Evolutionary conservation across 2,329 filamentous ascomycete species (phyloP).

Genomic region (Curvularia sp.): DNA sequence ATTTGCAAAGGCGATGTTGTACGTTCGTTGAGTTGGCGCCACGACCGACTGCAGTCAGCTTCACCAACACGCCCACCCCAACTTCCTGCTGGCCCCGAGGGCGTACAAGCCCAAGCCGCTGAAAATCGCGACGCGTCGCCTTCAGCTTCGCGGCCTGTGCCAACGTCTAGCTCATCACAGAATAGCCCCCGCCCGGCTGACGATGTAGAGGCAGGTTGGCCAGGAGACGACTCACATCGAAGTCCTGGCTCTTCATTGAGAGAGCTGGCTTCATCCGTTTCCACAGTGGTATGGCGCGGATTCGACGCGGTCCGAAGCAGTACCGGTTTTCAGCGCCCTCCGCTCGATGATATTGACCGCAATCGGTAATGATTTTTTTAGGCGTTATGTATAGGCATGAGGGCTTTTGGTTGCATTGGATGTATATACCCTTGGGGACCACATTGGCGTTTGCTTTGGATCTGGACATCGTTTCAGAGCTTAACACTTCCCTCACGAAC

Average conservation of each 20-base stretch:
- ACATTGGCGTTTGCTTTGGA: constrained; percentile 21
- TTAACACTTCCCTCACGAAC: neutral
- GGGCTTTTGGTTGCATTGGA: constrained; percentile 24
- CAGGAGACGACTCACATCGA: constrained; percentile 49
- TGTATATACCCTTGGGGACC: constrained; percentile 25
- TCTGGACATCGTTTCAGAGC: neutral
- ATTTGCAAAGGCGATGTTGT: constrained; percentile 99
- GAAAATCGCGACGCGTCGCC: constrained; percentile 57
- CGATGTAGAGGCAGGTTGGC: constrained; percentile 46
- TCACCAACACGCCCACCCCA: constrained; percentile 28
- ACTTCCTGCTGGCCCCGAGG: constrained; percentile 47
- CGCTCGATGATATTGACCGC: constrained; percentile 44
- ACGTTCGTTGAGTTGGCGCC: constrained; percentile 49
- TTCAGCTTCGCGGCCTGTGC: constrained; percentile 59
- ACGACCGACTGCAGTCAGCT: constrained; percentile 35
- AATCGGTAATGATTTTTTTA: constrained; percentile 35
- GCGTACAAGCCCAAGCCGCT: constrained; percentile 55
- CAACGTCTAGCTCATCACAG: constrained; percentile 31
- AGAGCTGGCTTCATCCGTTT: constrained; percentile 43
- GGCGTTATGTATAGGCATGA: constrained; percentile 13
- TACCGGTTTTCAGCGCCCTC: constrained; percentile 39
- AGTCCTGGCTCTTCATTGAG: constrained; percentile 35
- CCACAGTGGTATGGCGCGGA: constrained; percentile 47
- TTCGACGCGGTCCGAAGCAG: constrained; percentile 43
- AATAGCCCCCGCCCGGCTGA: constrained; percentile 20